Evolutionary conservation across 257 asterid genomes (phyloP).

Genomic region (Nemophila menziesii): DNA sequence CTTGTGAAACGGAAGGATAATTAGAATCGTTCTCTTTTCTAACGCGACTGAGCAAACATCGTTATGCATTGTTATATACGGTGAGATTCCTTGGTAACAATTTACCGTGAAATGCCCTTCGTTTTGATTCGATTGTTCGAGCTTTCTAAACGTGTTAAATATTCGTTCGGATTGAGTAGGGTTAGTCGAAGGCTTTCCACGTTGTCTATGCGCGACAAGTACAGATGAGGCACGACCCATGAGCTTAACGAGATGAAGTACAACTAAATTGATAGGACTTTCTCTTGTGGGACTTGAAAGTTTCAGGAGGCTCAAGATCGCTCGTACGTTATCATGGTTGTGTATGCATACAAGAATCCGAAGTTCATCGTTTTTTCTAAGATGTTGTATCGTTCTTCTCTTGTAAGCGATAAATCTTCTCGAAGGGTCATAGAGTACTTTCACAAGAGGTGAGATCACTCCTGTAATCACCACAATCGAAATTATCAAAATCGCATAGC

Average conservation of each 20-base stretch:
- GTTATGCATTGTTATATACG: conserved; percentile 44
- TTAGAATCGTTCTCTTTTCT: conserved; percentile 37
- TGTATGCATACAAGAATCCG: conserved; percentile 46
- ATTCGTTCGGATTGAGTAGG: conserved; percentile 38
- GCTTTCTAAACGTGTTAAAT: conserved; percentile 30
- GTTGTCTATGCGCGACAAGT: conserved; percentile 28
- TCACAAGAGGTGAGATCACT: conserved; percentile 42
- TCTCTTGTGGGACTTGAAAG: conserved; percentile 32
- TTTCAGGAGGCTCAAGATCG: conserved; percentile 40
- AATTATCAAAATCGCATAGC: conserved; percentile 33
- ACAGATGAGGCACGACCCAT: conserved; percentile 45
- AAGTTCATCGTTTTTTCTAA: conserved; percentile 37
- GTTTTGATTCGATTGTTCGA: conserved; percentile 28
- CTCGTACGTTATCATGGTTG: conserved; percentile 35
- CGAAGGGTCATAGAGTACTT: conserved; percentile 47
- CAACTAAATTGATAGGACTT: conserved; percentile 32
- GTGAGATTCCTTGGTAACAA: conserved; percentile 45
- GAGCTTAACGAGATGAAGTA: conserved; percentile 51
- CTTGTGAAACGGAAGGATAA: conserved; percentile 35
- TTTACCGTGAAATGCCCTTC: conserved; percentile 20
- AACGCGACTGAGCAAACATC: conserved; percentile 42
- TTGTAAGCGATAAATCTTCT: conserved; percentile 45
- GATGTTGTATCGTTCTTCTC: conserved; percentile 44
- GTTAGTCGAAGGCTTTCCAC: conserved; percentile 16
- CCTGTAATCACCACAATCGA: conserved; percentile 40